These are phyloP conservation scores for Sporothrix schenckii DNA, from an alignment of 2,329 filamentous ascomycete genomes.

Conservation along the genomic window DNA sequence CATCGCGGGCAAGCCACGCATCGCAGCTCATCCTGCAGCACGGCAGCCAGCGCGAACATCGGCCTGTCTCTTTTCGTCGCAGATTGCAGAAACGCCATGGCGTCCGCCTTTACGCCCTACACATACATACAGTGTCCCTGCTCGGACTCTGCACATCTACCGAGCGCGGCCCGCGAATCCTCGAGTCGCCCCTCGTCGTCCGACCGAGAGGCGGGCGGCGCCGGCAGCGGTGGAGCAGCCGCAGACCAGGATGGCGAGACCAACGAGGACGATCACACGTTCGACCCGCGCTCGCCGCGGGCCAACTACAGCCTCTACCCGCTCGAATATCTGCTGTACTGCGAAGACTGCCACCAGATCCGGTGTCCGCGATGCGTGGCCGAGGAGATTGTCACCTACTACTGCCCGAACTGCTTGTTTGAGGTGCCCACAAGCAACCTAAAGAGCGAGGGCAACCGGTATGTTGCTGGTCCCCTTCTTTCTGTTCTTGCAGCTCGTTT, in stretches of 20 bases:
- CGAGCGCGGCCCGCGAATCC: constrained; percentile 41
- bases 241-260: constrained; percentile 42
- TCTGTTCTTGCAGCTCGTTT: background rate
- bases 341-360: constrained; percentile 95
- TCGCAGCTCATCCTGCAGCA: constrained; percentile 6
- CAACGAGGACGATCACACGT: constrained; percentile 75
- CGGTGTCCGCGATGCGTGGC: constrained; percentile 88
- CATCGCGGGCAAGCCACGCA: background rate
- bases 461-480: constrained; percentile 40
- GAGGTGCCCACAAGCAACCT: constrained; percentile 93
- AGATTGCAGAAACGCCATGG: constrained; percentile 45
- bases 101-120: constrained; percentile 58
- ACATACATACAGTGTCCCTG: constrained; percentile 70
- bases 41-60: constrained; percentile 7
- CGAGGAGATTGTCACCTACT: constrained; percentile 94
- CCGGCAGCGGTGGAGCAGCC: constrained; percentile 37
- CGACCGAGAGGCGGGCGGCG: constrained; percentile 39
- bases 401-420: constrained; percentile 92
- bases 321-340: constrained; percentile 91
- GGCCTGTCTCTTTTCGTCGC: background rate
- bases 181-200: constrained; percentile 42
- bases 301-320: constrained; percentile 93
- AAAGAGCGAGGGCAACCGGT: constrained; percentile 92
- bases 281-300: constrained; percentile 81
- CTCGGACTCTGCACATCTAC: constrained; percentile 56